Conservation (phyloP, 2,329 filamentous ascomycete species). For the Curvularia sp. region DNA sequence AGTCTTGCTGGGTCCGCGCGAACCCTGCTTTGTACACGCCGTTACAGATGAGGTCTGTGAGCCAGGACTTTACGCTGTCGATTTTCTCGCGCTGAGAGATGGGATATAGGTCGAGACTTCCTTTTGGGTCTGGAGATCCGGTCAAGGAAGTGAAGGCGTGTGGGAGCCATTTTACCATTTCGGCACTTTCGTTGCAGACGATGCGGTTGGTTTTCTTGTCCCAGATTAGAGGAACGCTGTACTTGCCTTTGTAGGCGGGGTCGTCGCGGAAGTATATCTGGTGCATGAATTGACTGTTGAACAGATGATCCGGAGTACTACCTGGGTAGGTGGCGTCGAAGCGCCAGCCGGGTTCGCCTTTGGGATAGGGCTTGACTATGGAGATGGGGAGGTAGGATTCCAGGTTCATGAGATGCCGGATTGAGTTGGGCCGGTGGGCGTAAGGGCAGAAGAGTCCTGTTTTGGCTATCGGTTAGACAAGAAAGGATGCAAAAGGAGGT, state of each 20-base stretch:
- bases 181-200: constrained; percentile 68
- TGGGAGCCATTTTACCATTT: constrained; percentile 66
- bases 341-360: constrained; percentile 67
- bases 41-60: constrained; percentile 63
- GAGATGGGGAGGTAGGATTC: constrained; percentile 62
- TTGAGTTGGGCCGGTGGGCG: constrained; percentile 66
- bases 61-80: constrained; percentile 61
- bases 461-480: neutral
- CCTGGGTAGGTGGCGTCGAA: constrained; percentile 65
- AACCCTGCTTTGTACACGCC: constrained; percentile 71
- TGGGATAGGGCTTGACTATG: constrained; percentile 70
- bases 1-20: constrained; percentile 61
- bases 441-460: constrained; percentile 69
- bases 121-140: constrained; percentile 36
- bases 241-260: constrained; percentile 65
- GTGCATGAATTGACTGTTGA: constrained; percentile 64
- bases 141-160: constrained; percentile 62
- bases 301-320: constrained; percentile 67
- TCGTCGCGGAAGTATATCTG: constrained; percentile 69
- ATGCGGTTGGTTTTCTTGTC: constrained; percentile 63
- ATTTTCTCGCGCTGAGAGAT: constrained; percentile 56
- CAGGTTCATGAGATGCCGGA: constrained; percentile 65
- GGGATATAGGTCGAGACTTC: constrained; percentile 62
- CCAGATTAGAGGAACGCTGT: constrained; percentile 68
- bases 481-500: neutral